Base-by-base conservation (phyloP, 176 grass and related monocot genomes). In the Saccharum officinarum region DNA sequence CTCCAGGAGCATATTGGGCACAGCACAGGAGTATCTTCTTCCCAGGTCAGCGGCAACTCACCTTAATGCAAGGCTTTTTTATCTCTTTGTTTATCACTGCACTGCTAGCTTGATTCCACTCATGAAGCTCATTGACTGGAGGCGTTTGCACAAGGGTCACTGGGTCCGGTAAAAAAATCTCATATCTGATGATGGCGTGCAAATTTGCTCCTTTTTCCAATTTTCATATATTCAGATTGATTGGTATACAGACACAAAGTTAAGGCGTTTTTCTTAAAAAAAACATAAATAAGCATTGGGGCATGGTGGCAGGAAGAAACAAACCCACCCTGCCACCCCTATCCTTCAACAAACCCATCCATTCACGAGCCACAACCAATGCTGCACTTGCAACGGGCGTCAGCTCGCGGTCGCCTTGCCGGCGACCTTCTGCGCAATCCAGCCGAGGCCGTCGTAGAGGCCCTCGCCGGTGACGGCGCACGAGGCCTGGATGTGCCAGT, bases 401-500 rank as follows among this genome's bases (percentile, higher is more conserved):
- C 39, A 87, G 84, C 84, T 90, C 10, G 84, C 37, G 0, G 91
- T 87, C 22, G 78, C 80, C 64, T 98, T 98, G 47, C 95, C 89
- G 0, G 91, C 76, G 0, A 98, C 97, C 80, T 92, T 93, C 83
- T 95, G 91, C 5, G 93, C 93, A 50, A 98, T 95, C 96, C 96
- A 98, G 2, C 96, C 93, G 14, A 98, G 82, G 3, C 96, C 96
- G 3, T 95, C 93, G 11, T 98, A 95, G 37, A 98, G 89, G 39
- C 93, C 96, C 38, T 92, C 97, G 1, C 93, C 93, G 0, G 97
- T 98, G 65, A 95, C 80, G 3, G 97, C 97, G 41, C 89, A 92
- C 1, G 93, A 95, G 36, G 91, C 97, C 66, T 98, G 96, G 82
- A 98, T 95, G 83, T 98, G 96, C 96, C 96, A 98, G 62, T 98